Evolutionary conservation across 2,329 filamentous ascomycete genomes (phyloP).

Genomic region (Colletotrichum trifolii): DNA sequence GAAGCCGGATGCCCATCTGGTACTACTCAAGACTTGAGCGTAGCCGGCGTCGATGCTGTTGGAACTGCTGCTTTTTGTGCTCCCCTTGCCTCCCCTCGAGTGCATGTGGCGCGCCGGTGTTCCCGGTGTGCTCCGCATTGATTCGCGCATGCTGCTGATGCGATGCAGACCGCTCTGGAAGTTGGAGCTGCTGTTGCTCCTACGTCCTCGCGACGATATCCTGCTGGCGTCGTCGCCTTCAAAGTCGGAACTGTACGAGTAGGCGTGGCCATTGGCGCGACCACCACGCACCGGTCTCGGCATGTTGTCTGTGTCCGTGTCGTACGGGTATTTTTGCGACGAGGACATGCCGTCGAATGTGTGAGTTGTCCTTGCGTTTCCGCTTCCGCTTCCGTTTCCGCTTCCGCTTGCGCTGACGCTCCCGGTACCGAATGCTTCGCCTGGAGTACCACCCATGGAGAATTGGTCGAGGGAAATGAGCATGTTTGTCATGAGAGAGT

Average conservation of each 20-base stretch:
- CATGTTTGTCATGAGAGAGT: constrained; percentile 96
- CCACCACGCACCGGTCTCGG: constrained; percentile 37
- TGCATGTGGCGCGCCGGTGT: constrained; percentile 57
- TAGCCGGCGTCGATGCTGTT: constrained; percentile 75
- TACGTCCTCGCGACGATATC: constrained; percentile 70
- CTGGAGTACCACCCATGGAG: constrained; percentile 56
- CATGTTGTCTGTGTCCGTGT: constrained; percentile 31
- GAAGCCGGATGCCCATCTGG: constrained; percentile 66
- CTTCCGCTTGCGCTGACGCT: constrained; percentile 3
- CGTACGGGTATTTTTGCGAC: constrained; percentile 32
- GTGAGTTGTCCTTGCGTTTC: constrained; percentile 4
- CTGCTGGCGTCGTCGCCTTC: constrained; percentile 67
- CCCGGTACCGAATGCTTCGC: too few species aligned
- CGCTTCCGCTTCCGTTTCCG: constrained; percentile 19
- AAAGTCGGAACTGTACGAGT: constrained; percentile 72
- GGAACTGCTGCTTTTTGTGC: constrained; percentile 78
- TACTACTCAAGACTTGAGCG: constrained; percentile 65
- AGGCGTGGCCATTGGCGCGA: constrained; percentile 42
- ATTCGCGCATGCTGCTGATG: constrained; percentile 71
- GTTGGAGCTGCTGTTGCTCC: constrained; percentile 85
- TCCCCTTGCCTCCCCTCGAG: constrained; percentile 70
- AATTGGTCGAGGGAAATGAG: constrained; percentile 91
- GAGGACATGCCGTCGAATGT: constrained; percentile 26
- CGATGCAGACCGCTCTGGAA: constrained; percentile 69
- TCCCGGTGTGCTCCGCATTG: constrained; percentile 50